These are phyloP conservation scores for Leptodontidium sp. DNA, from an alignment of 2,329 filamentous ascomycete genomes.

Conservation along the genomic window DNA sequence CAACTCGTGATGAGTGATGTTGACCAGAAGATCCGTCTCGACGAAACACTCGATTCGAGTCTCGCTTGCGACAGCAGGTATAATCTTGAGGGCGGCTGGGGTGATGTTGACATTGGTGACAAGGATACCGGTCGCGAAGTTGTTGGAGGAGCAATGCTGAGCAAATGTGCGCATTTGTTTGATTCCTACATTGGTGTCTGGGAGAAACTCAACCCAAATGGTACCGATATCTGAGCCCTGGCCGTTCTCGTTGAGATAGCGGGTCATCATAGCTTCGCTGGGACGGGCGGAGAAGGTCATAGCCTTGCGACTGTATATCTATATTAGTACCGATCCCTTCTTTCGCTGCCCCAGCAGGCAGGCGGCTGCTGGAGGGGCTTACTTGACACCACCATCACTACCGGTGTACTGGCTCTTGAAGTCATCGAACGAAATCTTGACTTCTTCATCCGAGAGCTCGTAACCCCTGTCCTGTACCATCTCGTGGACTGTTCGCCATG, in stretches of 20 bases:
- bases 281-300: constrained; percentile 91
- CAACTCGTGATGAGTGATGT: constrained; percentile 97
- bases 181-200: constrained; percentile 82
- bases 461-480: constrained; percentile 96
- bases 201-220: constrained; percentile 93
- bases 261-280: constrained; percentile 82
- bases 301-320: constrained; percentile 70
- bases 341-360: background rate
- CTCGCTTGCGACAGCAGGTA: constrained; percentile 77
- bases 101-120: constrained; percentile 85
- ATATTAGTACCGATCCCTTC: background rate
- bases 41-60: constrained; percentile 93
- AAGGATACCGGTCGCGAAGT: constrained; percentile 91
- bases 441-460: constrained; percentile 87
- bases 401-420: constrained; percentile 79
- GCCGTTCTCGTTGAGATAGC: constrained; percentile 76
- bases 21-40: constrained; percentile 94
- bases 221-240: constrained; percentile 79
- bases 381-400: constrained; percentile 79
- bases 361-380: constrained; percentile 39
- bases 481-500: constrained; percentile 91
- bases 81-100: constrained; percentile 85
- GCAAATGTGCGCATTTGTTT: constrained; percentile 93
- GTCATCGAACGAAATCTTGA: constrained; percentile 83
- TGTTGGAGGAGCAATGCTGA: constrained; percentile 78